Conservation (phyloP, 106 monocot genomes). For the Triglochin maritima region DNA sequence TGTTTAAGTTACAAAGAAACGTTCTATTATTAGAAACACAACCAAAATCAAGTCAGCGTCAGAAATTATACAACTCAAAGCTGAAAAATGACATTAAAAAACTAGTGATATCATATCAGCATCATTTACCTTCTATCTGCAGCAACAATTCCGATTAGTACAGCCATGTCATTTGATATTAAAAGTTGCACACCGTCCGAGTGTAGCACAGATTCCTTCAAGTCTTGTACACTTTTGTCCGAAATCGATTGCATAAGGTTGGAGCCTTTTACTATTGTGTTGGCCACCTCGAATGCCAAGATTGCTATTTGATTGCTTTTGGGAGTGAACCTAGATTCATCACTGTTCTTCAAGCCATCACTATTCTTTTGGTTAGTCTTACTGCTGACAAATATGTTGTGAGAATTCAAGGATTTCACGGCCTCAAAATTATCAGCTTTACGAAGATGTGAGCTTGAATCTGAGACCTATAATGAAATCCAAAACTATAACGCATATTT, state of each 20-base stretch:
- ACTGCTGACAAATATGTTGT: conserved; percentile 88
- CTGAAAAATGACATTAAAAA: not conserved
- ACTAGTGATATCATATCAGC: not conserved
- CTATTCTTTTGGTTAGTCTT: conserved; percentile 61
- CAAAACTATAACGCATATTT: too few species aligned
- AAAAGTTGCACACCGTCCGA: conserved; percentile 76
- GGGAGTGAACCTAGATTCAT: conserved; percentile 39
- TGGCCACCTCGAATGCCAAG: conserved; percentile 94
- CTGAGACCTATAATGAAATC: conserved; percentile 48
- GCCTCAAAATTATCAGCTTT: conserved; percentile 63
- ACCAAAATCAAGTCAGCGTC: not conserved
- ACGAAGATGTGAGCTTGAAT: conserved; percentile 71
- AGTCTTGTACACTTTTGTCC: conserved; percentile 50
- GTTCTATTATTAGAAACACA: not conserved
- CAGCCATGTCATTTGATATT: conserved; percentile 76
- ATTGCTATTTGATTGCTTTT: conserved; percentile 76
- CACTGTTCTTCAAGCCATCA: conserved; percentile 27
- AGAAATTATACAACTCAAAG: too few species aligned
- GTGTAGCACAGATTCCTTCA: conserved; percentile 68
- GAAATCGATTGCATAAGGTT: conserved; percentile 85
- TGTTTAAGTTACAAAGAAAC: conserved; percentile 2
- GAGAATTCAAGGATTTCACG: conserved; percentile 84
- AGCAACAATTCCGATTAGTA: conserved; percentile 58
- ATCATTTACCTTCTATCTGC: conserved; percentile 65
- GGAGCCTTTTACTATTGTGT: conserved; percentile 81